Evolutionary conservation across 2,329 filamentous ascomycete genomes (phyloP).

Genomic region (Epicoccum nigrum): DNA sequence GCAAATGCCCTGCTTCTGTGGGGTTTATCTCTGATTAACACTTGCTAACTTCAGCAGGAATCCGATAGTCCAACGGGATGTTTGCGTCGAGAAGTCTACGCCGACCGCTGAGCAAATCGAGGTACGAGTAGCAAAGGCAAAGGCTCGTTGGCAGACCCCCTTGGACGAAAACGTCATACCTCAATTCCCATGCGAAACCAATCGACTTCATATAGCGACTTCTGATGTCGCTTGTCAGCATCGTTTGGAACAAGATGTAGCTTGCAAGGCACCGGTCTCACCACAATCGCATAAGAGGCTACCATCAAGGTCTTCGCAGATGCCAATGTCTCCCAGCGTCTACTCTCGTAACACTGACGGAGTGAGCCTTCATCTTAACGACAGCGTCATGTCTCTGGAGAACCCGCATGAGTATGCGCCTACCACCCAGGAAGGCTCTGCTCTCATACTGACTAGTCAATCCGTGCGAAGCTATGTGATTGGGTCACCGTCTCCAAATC

Average conservation of each 20-base stretch:
- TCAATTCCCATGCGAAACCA: slow-evolving; percentile 36
- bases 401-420: slow-evolving; percentile 10
- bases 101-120: slow-evolving; percentile 50
- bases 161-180: slow-evolving; percentile 44
- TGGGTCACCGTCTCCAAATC: slow-evolving; percentile 38
- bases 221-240: too few relatives aligned
- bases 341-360: slow-evolving; percentile 54
- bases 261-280: neutral
- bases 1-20: neutral
- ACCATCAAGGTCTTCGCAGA: slow-evolving; percentile 18
- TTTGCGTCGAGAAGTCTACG: slow-evolving; percentile 4
- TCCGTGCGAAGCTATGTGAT: slow-evolving; percentile 53
- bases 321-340: slow-evolving; percentile 54
- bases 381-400: slow-evolving; percentile 41
- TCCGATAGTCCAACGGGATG: neutral
- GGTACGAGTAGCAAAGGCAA: slow-evolving; percentile 46
- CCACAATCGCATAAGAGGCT: slow-evolving; percentile 18
- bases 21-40: too few relatives aligned
- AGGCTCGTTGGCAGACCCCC: slow-evolving; percentile 51
- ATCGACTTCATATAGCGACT: too few relatives aligned
- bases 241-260: neutral
- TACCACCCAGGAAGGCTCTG: slow-evolving; percentile 39
- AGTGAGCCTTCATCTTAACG: slow-evolving; percentile 42
- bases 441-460: slow-evolving; percentile 52
- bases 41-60: neutral